Evolutionary conservation across 31 red algal species (phyloP), one percentile per base, ranked within the genome.

Genomic region (Odonthalia washingtoniensis): DNA sequence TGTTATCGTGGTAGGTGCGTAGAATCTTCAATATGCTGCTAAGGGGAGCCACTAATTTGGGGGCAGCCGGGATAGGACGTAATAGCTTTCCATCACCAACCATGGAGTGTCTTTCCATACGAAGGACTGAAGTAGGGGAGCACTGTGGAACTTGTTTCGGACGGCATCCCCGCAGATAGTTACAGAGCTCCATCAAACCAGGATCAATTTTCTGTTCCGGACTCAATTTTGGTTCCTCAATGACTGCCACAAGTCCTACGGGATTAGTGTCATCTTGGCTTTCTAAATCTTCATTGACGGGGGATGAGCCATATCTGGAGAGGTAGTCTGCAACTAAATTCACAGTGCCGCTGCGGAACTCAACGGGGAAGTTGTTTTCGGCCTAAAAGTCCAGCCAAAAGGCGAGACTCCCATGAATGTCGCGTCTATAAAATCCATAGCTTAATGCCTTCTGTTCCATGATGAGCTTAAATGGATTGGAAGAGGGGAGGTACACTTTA

Each of bases 401-500:
- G 34, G 60, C 57, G 21, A 83, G 63, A 16, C 80, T 4, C 5
- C 80, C 60, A 32, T 70, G 61, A 24, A 69, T 40, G 1, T 31
- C 57, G 12, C 21, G 9, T 81, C 0, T 66, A 33, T 21, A 18
- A 40, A 70, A 83, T 24, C 61, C 80, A 34, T 3, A 0, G 12
- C 42, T 42, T 3, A 83, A 40, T 21, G 80, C 80, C 32, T 70
- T 53, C 28, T 83, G 0, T 31, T 83, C 62, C 18, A 61, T 68
- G 61, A 40, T 39, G 0, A 83, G 30, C 4, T 33, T 40, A 69
- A 83, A 69, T n/a, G 21, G 80, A 5, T 69, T 38, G 3, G 30
- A 32, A 18, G 80, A 83, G 12, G 69, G 33, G 14, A 83, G 80
- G 40, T 68, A 83, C n/a, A 83, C 57, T 0, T 44, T 24, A 70